Conservation (phyloP, 2,329 filamentous ascomycete species). For the Colletotrichum tropicale region DNA sequence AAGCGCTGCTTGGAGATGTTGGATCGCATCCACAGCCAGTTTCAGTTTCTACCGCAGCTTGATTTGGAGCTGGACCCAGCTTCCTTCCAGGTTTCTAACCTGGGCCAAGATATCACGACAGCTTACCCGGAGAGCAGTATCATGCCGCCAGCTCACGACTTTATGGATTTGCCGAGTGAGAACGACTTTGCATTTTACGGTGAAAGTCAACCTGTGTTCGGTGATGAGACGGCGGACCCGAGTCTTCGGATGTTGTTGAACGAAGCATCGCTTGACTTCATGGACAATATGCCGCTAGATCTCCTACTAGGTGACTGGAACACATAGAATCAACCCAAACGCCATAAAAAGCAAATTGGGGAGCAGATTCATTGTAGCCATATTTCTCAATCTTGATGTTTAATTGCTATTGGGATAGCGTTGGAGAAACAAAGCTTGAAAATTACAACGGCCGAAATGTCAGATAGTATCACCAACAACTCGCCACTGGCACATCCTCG, state of each 20-base stretch:
- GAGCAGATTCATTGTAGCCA: not conserved
- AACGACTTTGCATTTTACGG: slow-evolving; percentile 1
- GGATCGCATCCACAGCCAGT: slow-evolving; percentile 2
- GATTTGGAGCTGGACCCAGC: not conserved
- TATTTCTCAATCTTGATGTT: too few species aligned
- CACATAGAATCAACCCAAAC: not conserved
- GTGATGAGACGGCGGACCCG: not conserved
- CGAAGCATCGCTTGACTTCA: not conserved
- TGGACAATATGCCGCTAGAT: not conserved
- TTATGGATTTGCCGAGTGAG: not conserved
- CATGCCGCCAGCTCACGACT: not conserved
- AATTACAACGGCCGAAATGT: not conserved
- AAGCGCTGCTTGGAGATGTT: not conserved
- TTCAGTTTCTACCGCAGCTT: not conserved
- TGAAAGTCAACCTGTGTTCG: not conserved
- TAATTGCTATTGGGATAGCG: too few species aligned
- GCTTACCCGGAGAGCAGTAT: not conserved
- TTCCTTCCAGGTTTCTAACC: not conserved
- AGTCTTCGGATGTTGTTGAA: not conserved
- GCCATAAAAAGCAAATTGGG: not conserved
- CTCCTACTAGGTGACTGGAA: not conserved
- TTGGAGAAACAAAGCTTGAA: too few species aligned
- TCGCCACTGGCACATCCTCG: not conserved
- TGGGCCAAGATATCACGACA: not conserved
- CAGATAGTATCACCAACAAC: not conserved